Evolutionary conservation across 257 asterid genomes (phyloP).

Genomic region (Solanum rostratum): DNA sequence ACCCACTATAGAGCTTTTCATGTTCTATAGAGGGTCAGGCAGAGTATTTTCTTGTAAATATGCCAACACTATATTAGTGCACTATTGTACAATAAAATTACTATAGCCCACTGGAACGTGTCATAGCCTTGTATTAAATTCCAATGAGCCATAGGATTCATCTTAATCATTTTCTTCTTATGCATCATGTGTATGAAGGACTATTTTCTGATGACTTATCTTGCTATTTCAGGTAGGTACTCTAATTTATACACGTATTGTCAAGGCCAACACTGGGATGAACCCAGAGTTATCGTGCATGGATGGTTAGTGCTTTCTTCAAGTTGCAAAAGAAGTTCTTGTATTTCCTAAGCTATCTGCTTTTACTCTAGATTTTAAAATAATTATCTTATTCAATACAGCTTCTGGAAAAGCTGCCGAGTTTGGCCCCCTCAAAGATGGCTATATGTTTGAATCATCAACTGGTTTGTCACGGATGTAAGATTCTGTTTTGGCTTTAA

Average conservation of each 20-base stretch:
- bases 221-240: conserved; percentile 58
- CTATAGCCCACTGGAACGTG: background rate
- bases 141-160: background rate
- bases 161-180: background rate
- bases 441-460: conserved; percentile 85
- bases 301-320: conserved; percentile 59
- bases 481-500: background rate
- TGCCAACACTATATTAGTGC: background rate
- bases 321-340: background rate
- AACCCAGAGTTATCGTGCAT: conserved; percentile 96
- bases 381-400: conserved; percentile 12
- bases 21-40: background rate
- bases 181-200: background rate
- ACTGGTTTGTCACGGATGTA: conserved; percentile 86
- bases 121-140: background rate
- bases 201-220: conserved; percentile 3
- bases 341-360: background rate
- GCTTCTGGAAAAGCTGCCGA: conserved; percentile 85
- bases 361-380: background rate
- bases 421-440: conserved; percentile 85
- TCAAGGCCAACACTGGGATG: conserved; percentile 76
- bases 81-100: background rate
- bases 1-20: background rate
- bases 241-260: conserved; percentile 76
- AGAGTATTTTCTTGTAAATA: background rate